phyloP scores from a whole-genome alignment of 257 asterid genomes.

The Solanum lycopersicoides region DNA sequence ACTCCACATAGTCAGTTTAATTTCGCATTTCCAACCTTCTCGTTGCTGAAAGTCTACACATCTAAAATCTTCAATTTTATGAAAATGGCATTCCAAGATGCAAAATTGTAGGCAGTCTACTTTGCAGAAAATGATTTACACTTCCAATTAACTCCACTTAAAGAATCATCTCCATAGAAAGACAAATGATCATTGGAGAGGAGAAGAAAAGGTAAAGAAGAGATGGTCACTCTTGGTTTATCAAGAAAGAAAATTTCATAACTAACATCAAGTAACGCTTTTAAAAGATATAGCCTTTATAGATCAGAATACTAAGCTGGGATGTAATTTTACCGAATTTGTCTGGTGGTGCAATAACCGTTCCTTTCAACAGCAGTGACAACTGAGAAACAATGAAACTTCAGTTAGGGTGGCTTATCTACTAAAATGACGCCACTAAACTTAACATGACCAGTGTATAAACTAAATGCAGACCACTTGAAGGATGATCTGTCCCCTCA shows the following conservation, averaged over 20 bases:
- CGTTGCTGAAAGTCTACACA: not conserved
- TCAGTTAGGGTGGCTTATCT: constrained; percentile 10
- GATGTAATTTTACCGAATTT: constrained; percentile 55
- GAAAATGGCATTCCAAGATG: not conserved
- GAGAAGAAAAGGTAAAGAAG: not conserved
- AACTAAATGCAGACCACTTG: not conserved
- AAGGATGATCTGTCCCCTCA: not conserved
- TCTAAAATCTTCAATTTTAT: not conserved
- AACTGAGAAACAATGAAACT: constrained; percentile 41
- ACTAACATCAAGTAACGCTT: not conserved
- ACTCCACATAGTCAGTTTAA: not conserved
- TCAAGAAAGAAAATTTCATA: not conserved
- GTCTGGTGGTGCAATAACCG: constrained; percentile 97
- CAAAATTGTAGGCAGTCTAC: not conserved
- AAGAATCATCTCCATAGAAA: not conserved
- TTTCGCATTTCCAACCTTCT: not conserved
- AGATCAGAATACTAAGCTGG: constrained; percentile 2
- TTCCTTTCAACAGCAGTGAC: constrained; percentile 89
- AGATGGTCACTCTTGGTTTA: not conserved
- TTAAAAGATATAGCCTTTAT: not conserved
- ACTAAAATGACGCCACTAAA: not conserved
- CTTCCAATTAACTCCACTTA: not conserved
- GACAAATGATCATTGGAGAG: not conserved
- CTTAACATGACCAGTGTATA: not conserved
- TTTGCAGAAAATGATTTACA: not conserved